Base-by-base conservation (phyloP, 306 rosid species). In the Vigna unguiculata region DNA sequence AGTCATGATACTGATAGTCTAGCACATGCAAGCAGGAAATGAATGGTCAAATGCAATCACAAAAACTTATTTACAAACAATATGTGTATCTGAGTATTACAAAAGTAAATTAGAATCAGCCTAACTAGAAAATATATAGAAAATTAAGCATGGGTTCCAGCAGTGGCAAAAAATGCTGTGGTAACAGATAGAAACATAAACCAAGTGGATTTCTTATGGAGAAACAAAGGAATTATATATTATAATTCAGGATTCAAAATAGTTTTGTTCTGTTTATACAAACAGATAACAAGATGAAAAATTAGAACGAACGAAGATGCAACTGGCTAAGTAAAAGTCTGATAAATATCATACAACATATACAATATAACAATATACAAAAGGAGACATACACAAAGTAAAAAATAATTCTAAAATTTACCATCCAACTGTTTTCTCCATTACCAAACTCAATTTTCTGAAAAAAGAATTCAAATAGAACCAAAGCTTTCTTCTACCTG, bases 281-380 rank as follows among this genome's bases (percentile, higher is more conserved):
- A 67, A 41, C n/a, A 41, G 32, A 41, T 13, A 65, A 49, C 41
- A 38, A 71, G 62, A 19, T 19, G 20, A 17, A 65, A 58, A 66
- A 49, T 70, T 21, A 59, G 49, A 65, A 47, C 72, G 3, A 74
- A 48, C 72, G 3, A 74, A 48, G 61, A 63, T 17, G 53, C 72
- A 72, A 77, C 43, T 58, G 46, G 49, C 12, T 19, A 69, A 17
- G 74, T 25, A 71, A 8, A 52, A 63, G 41, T 9, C 47, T 34
- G 25, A 65, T 5, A 61, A 74, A 53, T 51, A 1, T n/a, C 7
- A 67, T 11, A 46, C 66, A 53, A 24, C 40, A 57, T 22, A 69
- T 6, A 59, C 20, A 16, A 62, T 12, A 17, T 25, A 36, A 40
- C 57, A 64, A 72, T 70, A 17, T 48, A 25, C 19, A 21, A 2